Evolutionary conservation across 352 stramenopile species (phyloP).

Genomic region (Pythium apleroticum): DNA sequence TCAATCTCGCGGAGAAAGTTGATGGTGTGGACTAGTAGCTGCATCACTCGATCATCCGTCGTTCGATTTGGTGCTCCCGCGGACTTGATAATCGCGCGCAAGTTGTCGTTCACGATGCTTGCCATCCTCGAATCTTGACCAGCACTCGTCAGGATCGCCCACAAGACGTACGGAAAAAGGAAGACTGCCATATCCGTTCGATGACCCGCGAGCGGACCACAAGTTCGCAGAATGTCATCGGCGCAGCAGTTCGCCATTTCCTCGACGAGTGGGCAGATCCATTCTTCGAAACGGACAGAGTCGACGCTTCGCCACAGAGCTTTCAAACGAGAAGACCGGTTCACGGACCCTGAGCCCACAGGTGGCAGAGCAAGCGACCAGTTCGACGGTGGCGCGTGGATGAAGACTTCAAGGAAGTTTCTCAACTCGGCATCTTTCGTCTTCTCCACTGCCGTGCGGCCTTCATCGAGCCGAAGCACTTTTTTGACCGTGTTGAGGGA

Average conservation of each 20-base stretch:
- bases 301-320: conserved; percentile 39
- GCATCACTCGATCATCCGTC: conserved; percentile 37
- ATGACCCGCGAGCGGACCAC: conserved; percentile 37
- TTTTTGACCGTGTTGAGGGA: conserved; percentile 47
- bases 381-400: conserved; percentile 45
- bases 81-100: conserved; percentile 38
- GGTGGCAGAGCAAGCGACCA: conserved; percentile 44
- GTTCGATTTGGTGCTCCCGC: not conserved
- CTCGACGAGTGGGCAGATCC: conserved; percentile 56
- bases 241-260: conserved; percentile 36
- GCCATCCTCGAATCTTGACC: conserved; percentile 17
- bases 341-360: not conserved
- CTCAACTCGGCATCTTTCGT: conserved; percentile 67
- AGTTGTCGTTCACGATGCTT: conserved; percentile 40
- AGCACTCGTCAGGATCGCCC: conserved; percentile 28
- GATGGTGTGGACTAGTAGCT: conserved; percentile 75
- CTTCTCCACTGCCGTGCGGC: conserved; percentile 34
- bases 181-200: conserved; percentile 68
- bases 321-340: not conserved
- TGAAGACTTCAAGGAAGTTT: conserved; percentile 54
- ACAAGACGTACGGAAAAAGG: conserved; percentile 72
- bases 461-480: conserved; percentile 45
- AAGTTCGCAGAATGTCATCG: conserved; percentile 57
- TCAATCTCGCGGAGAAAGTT: conserved; percentile 82
- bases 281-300: conserved; percentile 46